Evolutionary conservation across 257 asterid genomes (phyloP), one percentile per base, ranked within the genome.

Genomic region (Henckelia pumila): DNA sequence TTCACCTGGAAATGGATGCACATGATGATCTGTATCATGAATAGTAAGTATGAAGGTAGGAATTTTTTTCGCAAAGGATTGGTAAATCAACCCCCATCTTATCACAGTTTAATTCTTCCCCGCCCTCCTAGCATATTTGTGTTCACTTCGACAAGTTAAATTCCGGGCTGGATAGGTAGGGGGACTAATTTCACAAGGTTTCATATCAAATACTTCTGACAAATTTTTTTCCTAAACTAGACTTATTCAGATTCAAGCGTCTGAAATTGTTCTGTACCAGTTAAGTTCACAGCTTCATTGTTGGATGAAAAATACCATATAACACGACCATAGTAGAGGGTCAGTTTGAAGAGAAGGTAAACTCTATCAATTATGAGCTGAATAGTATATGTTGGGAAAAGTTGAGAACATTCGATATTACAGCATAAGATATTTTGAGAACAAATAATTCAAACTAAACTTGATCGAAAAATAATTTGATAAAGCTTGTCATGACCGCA

Each of bases 1-100:
- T 78, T 81, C 78, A 61, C 84, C 92, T 85, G 85, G 53, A 73
- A 71, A 29, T 25, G 64, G 47, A 69, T 40, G 40, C 64, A 65
- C 20, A 14, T 60, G 67, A 14, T 55, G 49, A 64, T 28, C 62
- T 58, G 55, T 35, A 44, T 68, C 74, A 40, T 33, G 68, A 61
- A n/a, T 32, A 67, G 7, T 11, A 64, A 69, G 64, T 33, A 24
- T 63, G 25, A 71, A 62, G 7, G 56, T 56, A n/a, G n/a, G n/a
- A n/a, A n/a, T n/a, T n/a, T 23, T 59, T 14, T 67, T 5, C 32
- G 44, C 30, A 66, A 8, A 40, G 50, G 57, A 66, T 49, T 29
- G 64, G 61, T 67, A 68, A 66, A 57, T 72, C 74, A 40, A 71
- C 72, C 72, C 66, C 72, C 68, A 47, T 44, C 44, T 28, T 52